These are phyloP conservation scores for Chloropicon primus DNA, from an alignment of 139 green algal genomes.

Conservation along the genomic window DNA sequence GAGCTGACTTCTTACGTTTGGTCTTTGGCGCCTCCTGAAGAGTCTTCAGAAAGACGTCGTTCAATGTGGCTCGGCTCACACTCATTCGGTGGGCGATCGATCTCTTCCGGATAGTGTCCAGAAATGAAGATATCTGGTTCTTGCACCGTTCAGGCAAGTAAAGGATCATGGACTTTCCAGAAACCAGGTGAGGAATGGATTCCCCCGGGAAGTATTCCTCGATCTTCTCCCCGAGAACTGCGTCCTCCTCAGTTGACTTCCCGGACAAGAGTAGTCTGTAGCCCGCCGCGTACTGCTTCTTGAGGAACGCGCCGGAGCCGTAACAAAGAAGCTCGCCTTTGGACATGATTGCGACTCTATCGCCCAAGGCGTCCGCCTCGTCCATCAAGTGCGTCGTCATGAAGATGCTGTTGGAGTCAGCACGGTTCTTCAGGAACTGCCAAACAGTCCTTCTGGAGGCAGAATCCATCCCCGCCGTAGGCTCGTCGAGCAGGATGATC, in stretches of 20 bases:
- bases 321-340: conserved; percentile 44
- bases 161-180: not conserved
- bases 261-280: conserved; percentile 6
- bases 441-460: conserved; percentile 77
- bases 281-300: conserved; percentile 28
- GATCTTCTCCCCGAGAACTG: not conserved
- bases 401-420: conserved; percentile 42
- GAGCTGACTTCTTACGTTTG: too few species aligned
- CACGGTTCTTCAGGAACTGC: conserved; percentile 67
- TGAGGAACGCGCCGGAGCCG: conserved; percentile 57
- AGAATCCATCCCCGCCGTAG: conserved; percentile 83
- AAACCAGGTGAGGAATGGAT: not conserved
- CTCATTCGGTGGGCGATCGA: not conserved
- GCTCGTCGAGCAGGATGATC: conserved; percentile 76
- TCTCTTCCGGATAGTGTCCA: not conserved
- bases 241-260: not conserved
- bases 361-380: conserved; percentile 65
- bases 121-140: not conserved
- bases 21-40: not conserved
- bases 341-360: conserved; percentile 65
- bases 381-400: conserved; percentile 72
- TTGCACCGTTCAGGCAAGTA: not conserved
- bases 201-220: not conserved
- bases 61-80: not conserved
- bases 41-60: not conserved